Conservation (phyloP, 202 grass and related monocot genomes). For the Saccharum hybrid region DNA sequence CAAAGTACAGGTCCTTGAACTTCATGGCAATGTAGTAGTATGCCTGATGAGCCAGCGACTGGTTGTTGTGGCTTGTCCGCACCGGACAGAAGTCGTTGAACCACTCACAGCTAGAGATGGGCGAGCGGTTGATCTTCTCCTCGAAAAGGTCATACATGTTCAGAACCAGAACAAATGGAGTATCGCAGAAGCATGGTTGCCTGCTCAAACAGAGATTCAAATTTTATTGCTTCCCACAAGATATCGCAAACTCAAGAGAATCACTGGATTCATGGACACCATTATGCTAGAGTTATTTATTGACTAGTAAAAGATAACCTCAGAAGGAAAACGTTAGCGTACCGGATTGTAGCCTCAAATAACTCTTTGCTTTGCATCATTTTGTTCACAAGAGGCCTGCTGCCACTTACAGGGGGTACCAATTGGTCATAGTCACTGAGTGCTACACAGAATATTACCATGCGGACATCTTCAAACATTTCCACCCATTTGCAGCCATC, state of each 20-base stretch:
- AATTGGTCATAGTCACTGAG: slow-evolving; percentile 84
- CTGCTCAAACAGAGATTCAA: slow-evolving; percentile 44
- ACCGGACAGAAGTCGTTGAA: slow-evolving; percentile 80
- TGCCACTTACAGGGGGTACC: slow-evolving; percentile 53
- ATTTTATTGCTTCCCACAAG: neutral
- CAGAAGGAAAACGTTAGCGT: slow-evolving; percentile 6
- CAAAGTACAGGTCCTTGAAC: slow-evolving; percentile 83
- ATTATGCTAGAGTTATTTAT: neutral
- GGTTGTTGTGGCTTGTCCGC: slow-evolving; percentile 75
- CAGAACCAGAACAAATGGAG: slow-evolving; percentile 82
- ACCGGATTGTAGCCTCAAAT: slow-evolving; percentile 89
- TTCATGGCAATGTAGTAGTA: slow-evolving; percentile 91
- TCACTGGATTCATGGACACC: neutral
- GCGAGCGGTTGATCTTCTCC: slow-evolving; percentile 70
- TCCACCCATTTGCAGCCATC: slow-evolving; percentile 98
- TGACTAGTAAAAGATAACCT: neutral
- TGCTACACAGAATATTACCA: slow-evolving; percentile 83
- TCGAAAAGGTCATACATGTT: slow-evolving; percentile 95
- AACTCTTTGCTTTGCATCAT: slow-evolving; percentile 91
- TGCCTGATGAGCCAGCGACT: slow-evolving; percentile 81
- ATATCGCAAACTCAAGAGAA: neutral
- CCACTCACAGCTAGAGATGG: slow-evolving; percentile 78
- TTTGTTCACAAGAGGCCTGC: slow-evolving; percentile 70
- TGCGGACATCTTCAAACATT: slow-evolving; percentile 97
- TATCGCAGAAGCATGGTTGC: slow-evolving; percentile 84